Evolutionary conservation across 352 stramenopile species (phyloP), one percentile per base, ranked within the genome.

Genomic region (Pythium phragmitis): DNA sequence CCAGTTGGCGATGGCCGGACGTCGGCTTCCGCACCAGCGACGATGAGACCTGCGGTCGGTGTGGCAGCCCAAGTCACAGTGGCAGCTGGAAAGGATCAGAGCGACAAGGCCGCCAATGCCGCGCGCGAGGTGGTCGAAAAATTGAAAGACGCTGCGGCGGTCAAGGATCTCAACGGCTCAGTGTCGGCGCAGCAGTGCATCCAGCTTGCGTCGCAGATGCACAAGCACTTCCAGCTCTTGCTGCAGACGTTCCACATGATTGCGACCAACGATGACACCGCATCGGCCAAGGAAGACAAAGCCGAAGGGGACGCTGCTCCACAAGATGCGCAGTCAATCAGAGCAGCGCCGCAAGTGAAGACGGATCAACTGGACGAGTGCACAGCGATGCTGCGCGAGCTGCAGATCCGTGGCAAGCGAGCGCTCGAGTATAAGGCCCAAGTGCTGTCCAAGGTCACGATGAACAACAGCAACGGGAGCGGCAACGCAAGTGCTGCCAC

Each of bases 201-300:
- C 54, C 84, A 92, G 61, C 45, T 95, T 41, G 82, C 87, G 1
- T 95, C 87, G 4, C 87, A 95, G 51, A 93, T 95, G 81, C 87
- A 95, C 68, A 95, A 95, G 39, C 87, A 95, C 65, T 73, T 93
- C 28, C 87, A 95, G 65, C 70, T 95, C 7, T 42, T 95, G 53
- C 58, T 93, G 17, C 82, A 92, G 67, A 91, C 73, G 28, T 87
- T 86, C 60, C 75, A 91, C 65, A 28, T 89, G 46, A 63, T 90
- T 34, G 53, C 69, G 3, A 74, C 37, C 45, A 46, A 55, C 12
- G 45, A 51, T 0, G 19, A 6, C 7, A 48, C 37, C 12, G 19
- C 46, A 5, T 13, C 3, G 7, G 21, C 26, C 4, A 49, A 28
- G 41, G 33, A 36, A 72, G 6, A 42, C 13, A 41, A 30, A 50